Evolutionary conservation across 1,284 basidiomycete species (phyloP).

Genomic region (Phellopilus nigrolimitatus): DNA sequence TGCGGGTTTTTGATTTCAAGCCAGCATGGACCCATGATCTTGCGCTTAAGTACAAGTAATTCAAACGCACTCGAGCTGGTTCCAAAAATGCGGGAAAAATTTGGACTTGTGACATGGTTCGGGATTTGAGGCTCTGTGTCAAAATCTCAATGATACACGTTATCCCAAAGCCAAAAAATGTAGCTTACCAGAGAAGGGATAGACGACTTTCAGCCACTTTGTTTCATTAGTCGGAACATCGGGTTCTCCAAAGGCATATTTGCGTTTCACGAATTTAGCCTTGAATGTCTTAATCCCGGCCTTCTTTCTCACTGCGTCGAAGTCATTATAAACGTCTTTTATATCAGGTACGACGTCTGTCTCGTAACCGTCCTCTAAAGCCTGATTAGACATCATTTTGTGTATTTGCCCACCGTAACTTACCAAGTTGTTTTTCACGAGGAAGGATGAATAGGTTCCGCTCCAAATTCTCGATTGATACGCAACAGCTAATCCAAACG

Average conservation of each 20-base stretch:
- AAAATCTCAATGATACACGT: conserved; percentile 1
- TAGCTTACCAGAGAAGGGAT: conserved; percentile 71
- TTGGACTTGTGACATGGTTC: conserved; percentile 69
- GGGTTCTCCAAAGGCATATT: conserved; percentile 89
- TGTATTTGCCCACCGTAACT: conserved; percentile 24
- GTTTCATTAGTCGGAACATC: conserved; percentile 79
- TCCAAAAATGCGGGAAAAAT: conserved; percentile 88
- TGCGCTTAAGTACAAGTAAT: conserved; percentile 90
- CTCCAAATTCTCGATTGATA: conserved; percentile 83
- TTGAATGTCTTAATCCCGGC: conserved; percentile 76
- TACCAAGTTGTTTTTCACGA: conserved; percentile 59
- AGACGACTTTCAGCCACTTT: conserved; percentile 91
- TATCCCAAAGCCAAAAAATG: conserved; percentile 3
- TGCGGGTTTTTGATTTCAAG: conserved; percentile 75
- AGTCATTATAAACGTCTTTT: conserved; percentile 79
- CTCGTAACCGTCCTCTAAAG: conserved; percentile 50
- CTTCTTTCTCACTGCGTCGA: conserved; percentile 74
- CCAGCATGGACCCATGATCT: conserved; percentile 99
- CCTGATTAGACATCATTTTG: background rate
- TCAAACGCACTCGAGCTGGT: conserved; percentile 93
- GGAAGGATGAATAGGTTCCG: conserved; percentile 95
- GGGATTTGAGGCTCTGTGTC: conserved; percentile 60
- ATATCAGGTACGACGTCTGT: conserved; percentile 72
- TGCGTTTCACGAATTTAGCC: conserved; percentile 82
- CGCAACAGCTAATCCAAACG: conserved; percentile 81